These are phyloP conservation scores for Andrographis paniculata DNA, from an alignment of 305 asterid species.

Conservation along the genomic window DNA sequence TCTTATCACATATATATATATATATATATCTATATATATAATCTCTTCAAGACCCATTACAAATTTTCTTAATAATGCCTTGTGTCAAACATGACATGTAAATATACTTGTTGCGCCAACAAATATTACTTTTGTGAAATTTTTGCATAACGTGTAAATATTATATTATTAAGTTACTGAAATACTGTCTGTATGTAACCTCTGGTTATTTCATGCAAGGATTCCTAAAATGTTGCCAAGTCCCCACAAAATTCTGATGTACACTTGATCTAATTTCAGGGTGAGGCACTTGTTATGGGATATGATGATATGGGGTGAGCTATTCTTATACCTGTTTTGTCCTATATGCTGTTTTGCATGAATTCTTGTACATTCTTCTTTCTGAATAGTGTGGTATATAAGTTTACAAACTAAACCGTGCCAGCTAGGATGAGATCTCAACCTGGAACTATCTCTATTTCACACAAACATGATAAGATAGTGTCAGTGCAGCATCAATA, in stretches of 20 bases:
- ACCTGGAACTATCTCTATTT: constrained; percentile 7
- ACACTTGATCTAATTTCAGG: constrained; percentile 52
- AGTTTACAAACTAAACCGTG: constrained; percentile 9
- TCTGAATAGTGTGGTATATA: constrained; percentile 4
- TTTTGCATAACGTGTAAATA: constrained; percentile 7
- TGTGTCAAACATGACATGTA: too few relatives aligned
- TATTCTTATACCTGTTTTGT: constrained; percentile 12
- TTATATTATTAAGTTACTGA: constrained; percentile 4
- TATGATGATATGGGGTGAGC: constrained; percentile 99
- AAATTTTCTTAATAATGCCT: too few relatives aligned
- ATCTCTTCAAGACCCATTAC: too few relatives aligned
- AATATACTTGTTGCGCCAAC: too few relatives aligned
- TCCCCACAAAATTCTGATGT: constrained; percentile 21
- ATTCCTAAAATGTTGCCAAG: neutral
- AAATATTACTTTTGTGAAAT: constrained; percentile 2
- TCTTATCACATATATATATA: too few relatives aligned
- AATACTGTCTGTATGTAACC: constrained; percentile 14
- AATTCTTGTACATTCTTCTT: constrained; percentile 15
- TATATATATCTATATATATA: too few relatives aligned
- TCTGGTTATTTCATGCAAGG: constrained; percentile 10
- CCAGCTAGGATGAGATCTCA: neutral
- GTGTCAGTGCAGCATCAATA: constrained; percentile 8
- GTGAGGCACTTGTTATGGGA: constrained; percentile 98
- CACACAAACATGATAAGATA: too few relatives aligned
- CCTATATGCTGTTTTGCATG: constrained; percentile 10